Base-by-base conservation (phyloP, 2,329 filamentous ascomycete genomes). In the Aureobasidium pullulans region DNA sequence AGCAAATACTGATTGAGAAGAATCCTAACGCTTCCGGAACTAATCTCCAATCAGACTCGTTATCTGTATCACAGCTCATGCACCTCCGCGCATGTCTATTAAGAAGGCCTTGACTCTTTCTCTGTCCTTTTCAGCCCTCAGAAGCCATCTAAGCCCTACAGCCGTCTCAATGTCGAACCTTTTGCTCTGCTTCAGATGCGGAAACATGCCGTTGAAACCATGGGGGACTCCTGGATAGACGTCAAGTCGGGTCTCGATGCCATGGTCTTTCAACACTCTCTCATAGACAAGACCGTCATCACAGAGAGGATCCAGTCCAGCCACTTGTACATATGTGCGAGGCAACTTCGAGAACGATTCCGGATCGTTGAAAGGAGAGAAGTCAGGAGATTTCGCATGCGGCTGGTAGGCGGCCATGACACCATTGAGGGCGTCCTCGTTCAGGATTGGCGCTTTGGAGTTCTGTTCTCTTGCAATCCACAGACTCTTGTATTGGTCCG, bases 251-350 rank as follows among this genome's bases (percentile, higher is more conserved):
- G 78, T 80, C 62, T 70, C 64, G 7, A 80, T 70, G 5, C 69
- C 73, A 1, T 77, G 72, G 53, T 77, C 76, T 34, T 73, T 68
- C 59, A 83, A 64, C 3, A 77, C 65, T 42, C 72, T 67, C 62
- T 81, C 79, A 62, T 82, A 83, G 0, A 83, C 75, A 43, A 84
- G 61, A 0, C 70, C 77, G 57, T 83, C 80, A 60, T 84, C 81
- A 4, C 81, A 68, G 2, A 79, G 62, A 0, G 75, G 76, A 65
- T 83, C 81, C 60, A 77, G 62, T 8, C 79, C 81, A 61, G 72
- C 75, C 0, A 81, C 70, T 64, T 81, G 78, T 1, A 83, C 68
- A 65, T 80, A 82, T 0, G 76, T 72, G 2, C 69, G 71, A 6
- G 79, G 79, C 28, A 80, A 66, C 3, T 63, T 69, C 2, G 62